Base-by-base conservation (phyloP, 148 eudicot species). In the Arctostaphylos glauca region DNA sequence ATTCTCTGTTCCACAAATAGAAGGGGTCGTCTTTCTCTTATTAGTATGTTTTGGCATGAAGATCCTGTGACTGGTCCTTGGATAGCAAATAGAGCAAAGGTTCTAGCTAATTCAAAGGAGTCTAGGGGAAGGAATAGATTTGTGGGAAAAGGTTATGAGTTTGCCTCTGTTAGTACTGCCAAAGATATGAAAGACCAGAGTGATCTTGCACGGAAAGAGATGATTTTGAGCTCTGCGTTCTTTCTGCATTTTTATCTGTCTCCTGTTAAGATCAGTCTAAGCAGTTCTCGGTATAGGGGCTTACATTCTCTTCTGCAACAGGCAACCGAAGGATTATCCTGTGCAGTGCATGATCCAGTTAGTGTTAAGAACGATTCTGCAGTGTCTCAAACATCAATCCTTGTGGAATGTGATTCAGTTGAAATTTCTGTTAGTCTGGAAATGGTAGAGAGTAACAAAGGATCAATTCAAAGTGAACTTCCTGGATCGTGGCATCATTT, bases 401-500 rank as follows among this genome's bases (percentile, higher is more conserved):
- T 93, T 53, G 81, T 96, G 54, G 97, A 93, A 86, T 94, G 98
- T 84, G 91, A 89, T 83, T 79, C 82, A 78, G 70, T 91, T 74
- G 90, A 88, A 84, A 77, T 96, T 89, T 80, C 86, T 70, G 74
- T 90, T 79, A 80, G 90, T 41, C 78, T 90, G 76, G 92, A 88
- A 85, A 85, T 77, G 77, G 87, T 54, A 31, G 89, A 90, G 76
- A 85, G 88, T 77, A 83, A 54, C 18, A 87, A 89, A 84, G 84
- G 90, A 76, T 89, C 98, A 55, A 85, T 91, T 64, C 91, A 90
- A 81, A 89, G 87, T 62, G 99, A 96, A 88, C 95, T 96, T 89
- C 94, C 96, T 67, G 98, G 99, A 77, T 89, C 93, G 64, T 96
- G 99, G 99, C 80, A 82, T 84, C 78, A 77, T 71, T 81, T 94